Base-by-base conservation (phyloP, 441 rosid species). In the Geranium incanum region DNA sequence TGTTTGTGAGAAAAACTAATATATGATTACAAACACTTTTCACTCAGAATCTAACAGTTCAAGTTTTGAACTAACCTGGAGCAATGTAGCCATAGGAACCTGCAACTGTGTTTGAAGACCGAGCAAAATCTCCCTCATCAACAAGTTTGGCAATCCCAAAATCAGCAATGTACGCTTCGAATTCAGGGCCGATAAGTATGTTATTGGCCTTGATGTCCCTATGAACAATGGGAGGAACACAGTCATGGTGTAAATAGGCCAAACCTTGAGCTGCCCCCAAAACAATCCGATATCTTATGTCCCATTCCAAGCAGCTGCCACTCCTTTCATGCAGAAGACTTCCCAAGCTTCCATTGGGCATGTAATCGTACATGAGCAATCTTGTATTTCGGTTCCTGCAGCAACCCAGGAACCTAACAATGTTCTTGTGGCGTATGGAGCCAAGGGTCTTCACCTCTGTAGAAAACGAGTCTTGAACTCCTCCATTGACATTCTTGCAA, bases 81-180 rank as follows among this genome's bases (percentile, higher is more conserved):
- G 99, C 99, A 71, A 94, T 94, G 70, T 92, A 94, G 73, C 99
- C 99, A 68, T 89, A 92, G 38, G 99, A 94, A 59, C 99, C 97
- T 67, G 97, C 97, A 6, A 94, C 90, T 0, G 99, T 94, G 76
- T 80, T 89, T 52, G 99, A 92, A 57, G 94, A 90, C 59, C 93
- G 85, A 23, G 88, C 94, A 68, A 87, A 89, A 77, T 94, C 95
- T 5, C 93, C 93, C 50, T 88, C 97, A 62, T 92, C 97, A 0
- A 92, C 94, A 6, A 92, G 99, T 85, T 95, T 95, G 43, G 97
- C 97, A 68, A 95, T 88, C 70, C 97, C 97, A 38, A 95, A 95
- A 80, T 95, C 99, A 8, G 97, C 99, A 12, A 95, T 90, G 75
- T 92, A 95, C 5, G 99, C 93, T 77, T 95, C 97, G 7, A 95